phyloP scores from a whole-genome alignment of 306 rosid genomes.

The Gillenia trifoliata region DNA sequence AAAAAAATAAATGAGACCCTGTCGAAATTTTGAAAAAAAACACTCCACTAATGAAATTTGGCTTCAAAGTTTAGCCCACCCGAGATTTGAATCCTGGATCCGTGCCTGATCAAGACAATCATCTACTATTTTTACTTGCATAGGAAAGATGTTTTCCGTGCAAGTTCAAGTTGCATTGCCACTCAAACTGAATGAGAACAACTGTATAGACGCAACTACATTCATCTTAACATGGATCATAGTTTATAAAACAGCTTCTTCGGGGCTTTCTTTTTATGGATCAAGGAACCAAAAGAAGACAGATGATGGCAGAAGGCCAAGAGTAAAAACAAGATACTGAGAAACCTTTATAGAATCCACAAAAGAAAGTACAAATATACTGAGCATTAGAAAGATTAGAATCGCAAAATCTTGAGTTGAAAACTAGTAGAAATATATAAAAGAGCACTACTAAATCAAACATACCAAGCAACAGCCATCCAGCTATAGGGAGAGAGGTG shows the following conservation, averaged over 20 bases:
- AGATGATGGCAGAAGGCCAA: neutral
- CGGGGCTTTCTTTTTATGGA: neutral
- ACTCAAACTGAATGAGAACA: no score
- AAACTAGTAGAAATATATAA: neutral
- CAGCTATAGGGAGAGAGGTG: slow-evolving; percentile 26
- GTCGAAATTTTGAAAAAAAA: no score
- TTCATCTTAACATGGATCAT: neutral
- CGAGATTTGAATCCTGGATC: no score
- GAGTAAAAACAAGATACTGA: neutral
- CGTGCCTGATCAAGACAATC: no score
- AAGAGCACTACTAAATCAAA: neutral
- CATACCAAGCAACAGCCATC: slow-evolving; percentile 30
- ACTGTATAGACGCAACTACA: neutral
- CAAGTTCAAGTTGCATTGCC: neutral
- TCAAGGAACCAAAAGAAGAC: neutral
- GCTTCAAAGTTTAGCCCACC: no score
- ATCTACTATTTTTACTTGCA: neutral
- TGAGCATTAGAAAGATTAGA: neutral
- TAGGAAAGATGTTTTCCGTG: neutral
- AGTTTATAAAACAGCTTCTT: neutral
- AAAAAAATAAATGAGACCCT: no score
- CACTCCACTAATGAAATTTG: no score
- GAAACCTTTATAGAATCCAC: no score
- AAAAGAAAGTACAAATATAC: neutral
- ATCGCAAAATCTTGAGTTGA: neutral